Evolutionary conservation across 2,329 filamentous ascomycete species (phyloP), one percentile per base, ranked within the genome.

Genomic region (Alternaria metachromatica): DNA sequence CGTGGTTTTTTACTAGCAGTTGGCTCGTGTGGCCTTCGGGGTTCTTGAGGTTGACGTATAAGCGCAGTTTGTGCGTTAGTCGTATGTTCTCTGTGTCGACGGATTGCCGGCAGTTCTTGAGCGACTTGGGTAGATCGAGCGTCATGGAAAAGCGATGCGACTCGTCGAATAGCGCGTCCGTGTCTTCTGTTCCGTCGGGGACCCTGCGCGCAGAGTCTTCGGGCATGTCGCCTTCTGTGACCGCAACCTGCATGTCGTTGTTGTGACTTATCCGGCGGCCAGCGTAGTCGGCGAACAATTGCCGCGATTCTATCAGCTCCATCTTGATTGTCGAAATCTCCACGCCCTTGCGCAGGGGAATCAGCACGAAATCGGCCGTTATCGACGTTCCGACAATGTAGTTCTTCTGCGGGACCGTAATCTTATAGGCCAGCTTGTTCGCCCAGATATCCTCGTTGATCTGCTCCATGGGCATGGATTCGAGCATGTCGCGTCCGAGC

Each of bases 401-500:
- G 2, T 96, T 96, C 82, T 97, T 97, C 75, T 93, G 94, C 0
- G 96, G 95, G 11, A 97, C 92, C 62, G 93, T 89, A 67, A 99
- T 94, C 28, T 93, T 95, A 82, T 99, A 99, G 78, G 97, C 93
- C 72, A 98, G 88, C 84, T 99, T 99, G 83, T 97, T 96, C 6
- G 94, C 92, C 96, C 96, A 99, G 67, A 97, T 92, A 76, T 97
- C 97, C 80, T 97, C 94, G 68, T 98, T 94, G 67, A 92, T 86
- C 84, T 87, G 78, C 70, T 81, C 79, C 76, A 80, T 78, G 54
- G 82, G 79, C 64, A 83, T 80, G 60, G 80, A 82, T 65, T 85
- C 83, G 93, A 97, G 96, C 51, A 93, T 91, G 80, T 98, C 83
- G 66, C 78, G 80, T 6, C 82, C 82, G 56, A 85, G 74, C 13